Evolutionary conservation across 768 basidiomycete genomes (phyloP).

Genomic region (Phylloporus arenicola): DNA sequence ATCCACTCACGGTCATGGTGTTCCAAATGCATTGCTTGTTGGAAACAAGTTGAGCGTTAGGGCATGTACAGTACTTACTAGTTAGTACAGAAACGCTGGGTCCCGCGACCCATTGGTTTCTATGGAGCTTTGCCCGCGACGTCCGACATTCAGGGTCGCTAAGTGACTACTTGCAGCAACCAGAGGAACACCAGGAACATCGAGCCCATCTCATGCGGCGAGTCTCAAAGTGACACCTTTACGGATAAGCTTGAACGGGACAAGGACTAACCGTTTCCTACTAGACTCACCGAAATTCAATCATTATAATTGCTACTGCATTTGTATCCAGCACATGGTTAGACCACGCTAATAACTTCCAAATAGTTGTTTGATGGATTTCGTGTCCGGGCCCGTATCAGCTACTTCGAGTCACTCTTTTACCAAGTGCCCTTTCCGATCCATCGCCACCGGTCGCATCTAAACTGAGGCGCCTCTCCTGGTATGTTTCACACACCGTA

Average conservation of each 20-base stretch:
- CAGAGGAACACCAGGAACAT: not conserved
- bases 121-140: not conserved
- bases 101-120: no score
- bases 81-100: no score
- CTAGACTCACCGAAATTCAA: not conserved
- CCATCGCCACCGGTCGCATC: slow-evolving; percentile 1
- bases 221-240: not conserved
- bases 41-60: no score
- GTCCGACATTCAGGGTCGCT: not conserved
- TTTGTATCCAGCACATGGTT: not conserved
- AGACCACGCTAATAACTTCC: no score
- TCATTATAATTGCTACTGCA: not conserved
- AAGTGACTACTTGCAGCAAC: no score
- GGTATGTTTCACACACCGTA: not conserved
- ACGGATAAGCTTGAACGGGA: no score
- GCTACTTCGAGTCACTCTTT: not conserved
- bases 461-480: not conserved
- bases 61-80: no score
- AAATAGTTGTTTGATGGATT: not conserved
- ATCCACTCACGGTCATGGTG: not conserved
- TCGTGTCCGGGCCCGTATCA: not conserved
- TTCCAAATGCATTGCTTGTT: not conserved
- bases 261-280: not conserved
- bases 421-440: not conserved
- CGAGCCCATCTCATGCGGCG: not conserved